Base-by-base conservation (phyloP, 2,329 filamentous ascomycete species). In the Beauveria caledonica region DNA sequence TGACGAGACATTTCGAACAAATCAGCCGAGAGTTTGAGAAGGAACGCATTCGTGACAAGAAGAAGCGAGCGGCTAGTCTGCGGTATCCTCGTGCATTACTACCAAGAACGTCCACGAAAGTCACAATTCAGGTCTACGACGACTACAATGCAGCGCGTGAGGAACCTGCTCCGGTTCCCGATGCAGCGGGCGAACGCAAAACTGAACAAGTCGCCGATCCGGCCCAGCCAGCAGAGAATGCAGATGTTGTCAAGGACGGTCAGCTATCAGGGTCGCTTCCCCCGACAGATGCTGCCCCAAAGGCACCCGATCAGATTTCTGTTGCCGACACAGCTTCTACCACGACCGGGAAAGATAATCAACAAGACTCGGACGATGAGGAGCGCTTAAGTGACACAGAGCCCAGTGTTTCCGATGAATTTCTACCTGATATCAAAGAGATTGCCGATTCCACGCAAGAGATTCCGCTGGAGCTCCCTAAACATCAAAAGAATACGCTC, bases 11-110 rank as follows among this genome's bases (percentile, higher is more conserved):
- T 71, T 97, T 99, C 70, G 95, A 99, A 73, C 92, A 97, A 72
- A 80, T 99, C 60, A 97, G 92, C 67, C 87, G 92, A 25, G 95
- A 99, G 69, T 99, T 99, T 66, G 92, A 97, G 70, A 96, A 93
- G 68, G 93, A 99, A 74, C 85, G 94, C 49, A 84, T 95, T 66
- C 87, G 89, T 53, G 93, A 97, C 71, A 85, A 90, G 65, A 88
- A 87, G 67, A 88, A 92, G 71, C 80, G 90, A 62, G 89, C 90
- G 27, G 89, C 90, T 50, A 91, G 87, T 68, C 86, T 88, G 69
- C 78, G 81, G 48, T 80, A 83, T 71, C 90, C 90, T 15, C 84
- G 92, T 63, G 90, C 91, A 1, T 93, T 93, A 70, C 74, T 85
- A 23, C 93, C 94, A 21, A 85, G 94, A 64, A 90, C 92, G 45